Conservation (phyloP, 2,329 filamentous ascomycete species). For the Gnomoniopsis sp. region DNA sequence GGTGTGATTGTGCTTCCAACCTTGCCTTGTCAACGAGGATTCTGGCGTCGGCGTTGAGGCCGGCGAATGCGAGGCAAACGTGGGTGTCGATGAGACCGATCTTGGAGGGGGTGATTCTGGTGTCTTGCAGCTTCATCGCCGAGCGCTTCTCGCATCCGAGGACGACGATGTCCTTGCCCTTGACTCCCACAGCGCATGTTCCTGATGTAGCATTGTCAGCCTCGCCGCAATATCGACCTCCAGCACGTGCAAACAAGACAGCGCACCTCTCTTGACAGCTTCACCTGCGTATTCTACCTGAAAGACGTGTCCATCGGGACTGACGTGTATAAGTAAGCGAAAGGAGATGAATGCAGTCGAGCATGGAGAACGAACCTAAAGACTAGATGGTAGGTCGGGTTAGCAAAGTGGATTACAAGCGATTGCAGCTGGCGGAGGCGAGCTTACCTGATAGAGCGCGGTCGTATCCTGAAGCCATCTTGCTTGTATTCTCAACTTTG, state of each 20-base stretch:
- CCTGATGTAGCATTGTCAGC: conserved; percentile 46
- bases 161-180: conserved; percentile 90
- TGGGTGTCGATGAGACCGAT: conserved; percentile 95
- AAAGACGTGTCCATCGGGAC: conserved; percentile 98
- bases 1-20: conserved; percentile 94
- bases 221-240: not conserved
- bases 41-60: conserved; percentile 94
- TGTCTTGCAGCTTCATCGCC: conserved; percentile 99
- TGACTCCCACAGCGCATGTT: conserved; percentile 97
- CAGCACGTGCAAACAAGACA: not conserved
- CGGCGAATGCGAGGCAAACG: conserved; percentile 94
- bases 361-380: conserved; percentile 66
- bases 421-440: conserved; percentile 10
- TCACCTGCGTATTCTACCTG: conserved; percentile 99
- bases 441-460: conserved; percentile 93
- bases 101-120: conserved; percentile 97
- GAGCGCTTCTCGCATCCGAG: conserved; percentile 98
- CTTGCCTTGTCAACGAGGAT: conserved; percentile 98
- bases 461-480: conserved; percentile 94
- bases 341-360: not conserved
- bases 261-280: conserved; percentile 91
- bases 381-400: conserved; percentile 53
- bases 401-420: conserved; percentile 33
- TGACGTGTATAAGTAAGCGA: conserved; percentile 35
- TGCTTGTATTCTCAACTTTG: conserved; percentile 9